Evolutionary conservation across 495 filamentous ascomycete species (phyloP), one percentile per base, ranked within the genome.

Genomic region (Aeminium ludgeri): DNA sequence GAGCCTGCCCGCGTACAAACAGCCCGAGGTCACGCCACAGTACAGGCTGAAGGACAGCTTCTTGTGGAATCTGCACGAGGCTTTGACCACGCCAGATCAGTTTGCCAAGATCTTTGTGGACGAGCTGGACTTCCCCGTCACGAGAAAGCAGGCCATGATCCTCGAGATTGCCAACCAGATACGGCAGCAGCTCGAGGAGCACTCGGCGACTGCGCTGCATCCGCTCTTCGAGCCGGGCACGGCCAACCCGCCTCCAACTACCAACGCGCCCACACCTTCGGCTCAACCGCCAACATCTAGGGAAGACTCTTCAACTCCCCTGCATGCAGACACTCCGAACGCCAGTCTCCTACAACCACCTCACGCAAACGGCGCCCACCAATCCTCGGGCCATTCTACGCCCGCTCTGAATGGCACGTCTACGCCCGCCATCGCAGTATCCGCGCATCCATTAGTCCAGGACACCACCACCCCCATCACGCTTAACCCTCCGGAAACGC

Each of bases 1-100:
- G 38, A 65, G 69, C 12, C 59, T 82, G 41, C 76, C 82, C 4
- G 73, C 76, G n/a, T 93, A 87, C 61, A 74, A 72, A 50, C 63
- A 66, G 18, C 80, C 76, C 20, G 86, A 95, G 30, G 62, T 71
- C 35, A 78, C 84, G 17, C 78, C 86, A 12, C 74, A 80, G 2
- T 93, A 79, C 57, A 70, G 87, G 34, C 67, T 99, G 27, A 85
- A 92, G 58, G 89, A 99, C 49, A 80, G 77, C 19, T 95, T 99
- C 54, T 60, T 96, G 18, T 99, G 89, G 89, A 99, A 99, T 55
- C 67, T 99, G 8, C 86, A 96, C 59, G 89, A 99, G 62, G 81
- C 82, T 1, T 63, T 94, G 23, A 80, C 86, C 10, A 99, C 89
- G 0, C 92, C 89, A 3, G 89, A 99, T 55, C 78, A 87, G 49